Conservation (phyloP, 352 stramenopile genomes). For the Phytophthora vignae region DNA sequence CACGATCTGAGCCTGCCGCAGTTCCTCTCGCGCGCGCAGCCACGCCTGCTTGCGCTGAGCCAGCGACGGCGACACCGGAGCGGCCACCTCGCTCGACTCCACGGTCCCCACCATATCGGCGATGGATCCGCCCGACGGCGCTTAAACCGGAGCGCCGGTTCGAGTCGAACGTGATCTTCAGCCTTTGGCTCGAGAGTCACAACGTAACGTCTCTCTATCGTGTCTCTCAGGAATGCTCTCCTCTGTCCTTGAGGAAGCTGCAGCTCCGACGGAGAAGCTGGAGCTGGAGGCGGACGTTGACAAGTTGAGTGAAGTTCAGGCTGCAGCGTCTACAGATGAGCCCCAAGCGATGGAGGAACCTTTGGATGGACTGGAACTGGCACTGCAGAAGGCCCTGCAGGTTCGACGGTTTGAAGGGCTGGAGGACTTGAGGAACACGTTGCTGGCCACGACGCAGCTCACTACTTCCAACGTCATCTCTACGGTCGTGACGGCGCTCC, state of each 20-base stretch:
- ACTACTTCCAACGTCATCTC: constrained; percentile 74
- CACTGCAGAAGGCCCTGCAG: constrained; percentile 40
- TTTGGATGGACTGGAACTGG: constrained; percentile 36
- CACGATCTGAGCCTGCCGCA: constrained; percentile 63
- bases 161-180: constrained; percentile 12
- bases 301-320: constrained; percentile 1
- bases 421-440: constrained; percentile 46
- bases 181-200: not conserved
- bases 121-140: constrained; percentile 13
- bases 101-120: constrained; percentile 23
- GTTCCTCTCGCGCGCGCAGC: constrained; percentile 58
- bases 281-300: not conserved
- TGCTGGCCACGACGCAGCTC: constrained; percentile 62
- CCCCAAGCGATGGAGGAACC: constrained; percentile 1
- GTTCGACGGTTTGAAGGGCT: constrained; percentile 51
- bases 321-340: not conserved
- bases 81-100: not conserved
- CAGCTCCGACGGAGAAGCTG: not conserved
- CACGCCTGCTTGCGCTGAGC: constrained; percentile 51
- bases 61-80: constrained; percentile 9
- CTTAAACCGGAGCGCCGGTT: constrained; percentile 39
- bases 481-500: constrained; percentile 58
- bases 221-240: constrained; percentile 19
- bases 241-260: constrained; percentile 3
- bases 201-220: constrained; percentile 21